phyloP scores from a whole-genome alignment of 768 basidiomycete genomes.

The Rubroboletus pulcherrimus region DNA sequence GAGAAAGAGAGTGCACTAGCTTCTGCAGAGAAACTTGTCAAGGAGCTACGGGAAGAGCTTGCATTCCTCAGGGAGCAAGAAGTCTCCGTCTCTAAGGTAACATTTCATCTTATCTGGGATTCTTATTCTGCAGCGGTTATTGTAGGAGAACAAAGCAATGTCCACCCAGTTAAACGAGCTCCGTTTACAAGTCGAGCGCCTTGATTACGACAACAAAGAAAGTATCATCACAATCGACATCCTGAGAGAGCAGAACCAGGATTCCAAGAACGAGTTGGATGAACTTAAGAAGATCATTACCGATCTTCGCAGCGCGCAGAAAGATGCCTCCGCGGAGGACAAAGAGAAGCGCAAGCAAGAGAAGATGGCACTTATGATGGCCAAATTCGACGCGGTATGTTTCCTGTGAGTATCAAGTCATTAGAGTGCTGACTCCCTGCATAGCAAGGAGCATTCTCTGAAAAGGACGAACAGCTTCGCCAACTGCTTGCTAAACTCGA shows the following conservation, averaged over 20 bases:
- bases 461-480: slow-evolving; percentile 92
- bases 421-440: slow-evolving; percentile 3
- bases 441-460: slow-evolving; percentile 90
- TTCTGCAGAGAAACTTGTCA: slow-evolving; percentile 80
- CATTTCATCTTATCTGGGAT: slow-evolving; percentile 9
- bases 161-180: slow-evolving; percentile 91
- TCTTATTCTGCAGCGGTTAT: slow-evolving; percentile 6
- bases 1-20: slow-evolving; percentile 84
- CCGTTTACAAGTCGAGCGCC: slow-evolving; percentile 82
- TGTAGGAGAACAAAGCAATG: slow-evolving; percentile 90
- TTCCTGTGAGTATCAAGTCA: neutral
- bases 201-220: slow-evolving; percentile 97
- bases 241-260: slow-evolving; percentile 89
- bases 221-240: slow-evolving; percentile 89
- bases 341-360: slow-evolving; percentile 99
- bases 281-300: slow-evolving; percentile 77
- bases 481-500: slow-evolving; percentile 82
- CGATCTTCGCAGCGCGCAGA: slow-evolving; percentile 77
- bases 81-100: slow-evolving; percentile 67
- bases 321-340: slow-evolving; percentile 86
- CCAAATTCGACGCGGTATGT: slow-evolving; percentile 91
- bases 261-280: slow-evolving; percentile 83
- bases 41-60: slow-evolving; percentile 87
- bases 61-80: slow-evolving; percentile 91
- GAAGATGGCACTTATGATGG: slow-evolving; percentile 99